A percentile compares a stretch with the other conserved stretches of the same genome.
Conservation (phyloP, 495 filamentous ascomycete species). For the Lichenothelia convexa region DNA sequence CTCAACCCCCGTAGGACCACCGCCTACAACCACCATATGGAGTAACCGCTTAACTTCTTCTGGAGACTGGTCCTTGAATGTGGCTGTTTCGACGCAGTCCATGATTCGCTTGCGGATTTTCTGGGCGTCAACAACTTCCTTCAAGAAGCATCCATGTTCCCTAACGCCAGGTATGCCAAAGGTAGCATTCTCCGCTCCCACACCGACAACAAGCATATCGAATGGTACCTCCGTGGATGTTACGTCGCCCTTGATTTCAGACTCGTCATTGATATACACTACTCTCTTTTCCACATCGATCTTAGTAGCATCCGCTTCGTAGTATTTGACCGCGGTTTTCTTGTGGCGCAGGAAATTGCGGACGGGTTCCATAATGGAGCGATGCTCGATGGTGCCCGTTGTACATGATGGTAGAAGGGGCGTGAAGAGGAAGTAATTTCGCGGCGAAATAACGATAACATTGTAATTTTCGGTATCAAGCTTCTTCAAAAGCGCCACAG, state of each 20-base stretch:
- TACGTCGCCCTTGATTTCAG: slow-evolving; percentile 74
- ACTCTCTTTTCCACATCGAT: slow-evolving; percentile 85
- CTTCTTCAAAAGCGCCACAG: slow-evolving; percentile 92
- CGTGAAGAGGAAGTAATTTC: slow-evolving; percentile 99
- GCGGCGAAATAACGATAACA: slow-evolving; percentile 86
- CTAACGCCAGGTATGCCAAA: slow-evolving; percentile 93
- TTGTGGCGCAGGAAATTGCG: slow-evolving; percentile 88
- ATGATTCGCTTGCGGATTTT: slow-evolving; percentile 94
- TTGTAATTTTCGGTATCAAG: slow-evolving; percentile 98
- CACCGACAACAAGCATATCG: slow-evolving; percentile 94
- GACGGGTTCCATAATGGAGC: slow-evolving; percentile 98
- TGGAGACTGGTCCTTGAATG: slow-evolving; percentile 88
- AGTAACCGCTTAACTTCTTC: slow-evolving; percentile 86
- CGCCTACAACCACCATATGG: slow-evolving; percentile 98
- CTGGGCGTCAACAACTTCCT: slow-evolving; percentile 92
- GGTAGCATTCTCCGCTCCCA: slow-evolving; percentile 95
- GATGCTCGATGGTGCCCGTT: slow-evolving; percentile 91
- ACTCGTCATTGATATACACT: slow-evolving; percentile 75
- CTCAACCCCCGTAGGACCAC: slow-evolving; percentile 94
- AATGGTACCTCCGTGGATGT: slow-evolving; percentile 80
- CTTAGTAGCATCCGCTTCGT: slow-evolving; percentile 94
- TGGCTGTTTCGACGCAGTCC: slow-evolving; percentile 97
- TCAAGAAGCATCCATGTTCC: slow-evolving; percentile 93
- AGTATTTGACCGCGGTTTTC: slow-evolving; percentile 79
- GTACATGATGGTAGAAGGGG: slow-evolving; percentile 93